Evolutionary conservation across 371 early-diverging fungal genomes (phyloP), one percentile per base, ranked within the genome.

Genomic region (Actinomortierella ambigua): DNA sequence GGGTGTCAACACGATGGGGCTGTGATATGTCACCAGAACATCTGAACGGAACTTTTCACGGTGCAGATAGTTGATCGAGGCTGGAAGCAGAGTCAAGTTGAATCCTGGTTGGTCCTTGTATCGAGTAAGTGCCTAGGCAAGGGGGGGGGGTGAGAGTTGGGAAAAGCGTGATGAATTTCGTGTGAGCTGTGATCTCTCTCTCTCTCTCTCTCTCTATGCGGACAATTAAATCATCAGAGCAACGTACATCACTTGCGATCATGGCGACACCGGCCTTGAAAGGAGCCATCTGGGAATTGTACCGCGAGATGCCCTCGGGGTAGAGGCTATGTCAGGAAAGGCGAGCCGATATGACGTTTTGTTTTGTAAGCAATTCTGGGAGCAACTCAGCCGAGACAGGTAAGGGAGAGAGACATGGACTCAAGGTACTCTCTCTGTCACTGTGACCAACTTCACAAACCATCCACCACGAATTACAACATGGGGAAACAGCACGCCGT

Each of bases 1-100:
- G 13, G 73, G 73, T 13, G 66, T 73, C 46, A 73, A 47, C 20
- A 73, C 67, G 55, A 73, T 66, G 0, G 73, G 73, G 0, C 59
- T 24, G 42, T 73, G 73, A 47, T 66, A 73, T 2, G 73, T 66
- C 13, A 73, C 67, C 20, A 73, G 51, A 20, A 73, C 67, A 58
- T 71, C 73, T 7, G 73, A 71, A 4, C 73, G 66, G 60, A 71
- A 71, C 49, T 71, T 71, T 57, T 71, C 73, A 17, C 73, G 73
- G 48, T 73, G 73, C 24, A 73, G 47, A 49, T 73, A 73, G 51
- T 73, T 73, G 57, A 73, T 73, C 29, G 73, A 73, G 17, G 73
- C 23, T 1, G 73, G 65, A 60, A 73, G 56, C 44, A 73, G 46
- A 13, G 73, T 73, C 47, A 73, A 47, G 14, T 63, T 66, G 28